phyloP scores from a whole-genome alignment of 805 yeast species.

The Zygotorulaspora sp. region DNA sequence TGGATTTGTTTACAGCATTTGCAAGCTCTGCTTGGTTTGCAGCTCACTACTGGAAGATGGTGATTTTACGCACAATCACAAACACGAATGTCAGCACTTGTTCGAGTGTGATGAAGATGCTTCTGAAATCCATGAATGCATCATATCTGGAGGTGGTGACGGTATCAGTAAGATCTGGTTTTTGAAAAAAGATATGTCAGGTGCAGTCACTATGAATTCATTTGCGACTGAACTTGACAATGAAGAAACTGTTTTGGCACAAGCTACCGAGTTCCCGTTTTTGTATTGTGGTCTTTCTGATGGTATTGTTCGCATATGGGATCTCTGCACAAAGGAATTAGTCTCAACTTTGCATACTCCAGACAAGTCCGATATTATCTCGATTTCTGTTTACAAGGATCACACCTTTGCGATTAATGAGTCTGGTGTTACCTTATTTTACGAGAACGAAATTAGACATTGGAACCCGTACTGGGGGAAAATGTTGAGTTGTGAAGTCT shows the following conservation, averaged over 20 bases:
- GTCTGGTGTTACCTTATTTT: conserved; percentile 45
- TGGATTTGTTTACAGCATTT: conserved; percentile 77
- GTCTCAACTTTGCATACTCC: conserved; percentile 41
- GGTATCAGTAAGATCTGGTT: conserved; percentile 84
- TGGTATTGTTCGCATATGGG: conserved; percentile 81
- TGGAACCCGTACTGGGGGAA: conserved; percentile 54
- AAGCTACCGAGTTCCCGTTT: conserved; percentile 59
- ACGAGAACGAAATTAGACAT: conserved; percentile 40
- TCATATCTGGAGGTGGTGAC: conserved; percentile 85
- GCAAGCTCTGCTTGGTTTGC: conserved; percentile 19
- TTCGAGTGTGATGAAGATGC: conserved; percentile 6
- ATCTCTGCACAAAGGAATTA: conserved; percentile 73
- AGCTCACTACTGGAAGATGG: conserved; percentile 11
- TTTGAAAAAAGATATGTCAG: conserved; percentile 25
- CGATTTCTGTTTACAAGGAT: conserved; percentile 36
- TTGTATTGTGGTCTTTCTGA: conserved; percentile 77
- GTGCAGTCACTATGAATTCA: conserved; percentile 14
- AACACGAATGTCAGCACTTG: conserved; percentile 11
- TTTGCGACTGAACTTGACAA: conserved; percentile 40
- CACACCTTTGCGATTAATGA: conserved; percentile 34
- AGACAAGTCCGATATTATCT: conserved; percentile 48
- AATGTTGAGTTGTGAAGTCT: conserved; percentile 53
- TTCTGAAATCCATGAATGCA: conserved; percentile 29
- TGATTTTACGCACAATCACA: background rate
- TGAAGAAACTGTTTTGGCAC: conserved; percentile 66